Conservation (phyloP, 2,329 filamentous ascomycete genomes). For the Fusarium nanum region DNA sequence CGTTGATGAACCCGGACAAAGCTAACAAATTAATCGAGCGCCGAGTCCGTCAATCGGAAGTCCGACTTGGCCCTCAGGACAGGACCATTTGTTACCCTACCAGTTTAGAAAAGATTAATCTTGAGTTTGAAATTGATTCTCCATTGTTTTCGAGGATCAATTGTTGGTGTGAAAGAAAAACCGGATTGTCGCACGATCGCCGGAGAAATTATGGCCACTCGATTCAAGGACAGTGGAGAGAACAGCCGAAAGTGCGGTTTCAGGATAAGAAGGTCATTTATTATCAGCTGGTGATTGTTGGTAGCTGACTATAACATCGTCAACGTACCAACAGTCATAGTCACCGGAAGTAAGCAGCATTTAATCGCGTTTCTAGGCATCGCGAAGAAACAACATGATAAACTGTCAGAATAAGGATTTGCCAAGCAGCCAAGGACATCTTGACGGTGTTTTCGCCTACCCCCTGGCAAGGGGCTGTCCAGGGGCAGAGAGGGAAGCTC, state of each 20-base stretch:
- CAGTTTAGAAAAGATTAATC: slow-evolving; percentile 1
- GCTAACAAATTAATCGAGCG: not conserved
- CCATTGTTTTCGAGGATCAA: slow-evolving; percentile 13
- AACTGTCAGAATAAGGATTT: not conserved
- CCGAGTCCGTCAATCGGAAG: slow-evolving; percentile 22
- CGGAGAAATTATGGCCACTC: slow-evolving; percentile 12
- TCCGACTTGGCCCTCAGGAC: not conserved
- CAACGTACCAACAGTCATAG: not conserved
- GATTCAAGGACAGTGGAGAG: not conserved
- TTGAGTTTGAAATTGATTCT: not conserved
- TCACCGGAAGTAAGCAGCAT: not conserved
- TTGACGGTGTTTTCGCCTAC: not conserved
- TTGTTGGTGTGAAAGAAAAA: slow-evolving; percentile 5
- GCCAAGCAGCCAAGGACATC: not conserved
- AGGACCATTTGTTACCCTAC: not conserved
- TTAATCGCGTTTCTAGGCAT: not conserved
- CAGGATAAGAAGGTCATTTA: not conserved
- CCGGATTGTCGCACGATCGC: slow-evolving; percentile 30
- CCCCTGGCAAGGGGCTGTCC: slow-evolving; percentile 1
- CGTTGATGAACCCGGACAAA: not conserved
- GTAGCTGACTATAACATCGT: not conserved
- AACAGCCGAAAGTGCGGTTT: slow-evolving; percentile 1
- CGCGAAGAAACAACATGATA: not conserved
- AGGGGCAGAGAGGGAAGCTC: not conserved
- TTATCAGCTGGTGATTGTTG: not conserved